A percentile compares a stretch with the other conserved stretches of the same genome.
phyloP scores from a whole-genome alignment of 106 monocot genomes.

The Dendrobium catenatum region DNA sequence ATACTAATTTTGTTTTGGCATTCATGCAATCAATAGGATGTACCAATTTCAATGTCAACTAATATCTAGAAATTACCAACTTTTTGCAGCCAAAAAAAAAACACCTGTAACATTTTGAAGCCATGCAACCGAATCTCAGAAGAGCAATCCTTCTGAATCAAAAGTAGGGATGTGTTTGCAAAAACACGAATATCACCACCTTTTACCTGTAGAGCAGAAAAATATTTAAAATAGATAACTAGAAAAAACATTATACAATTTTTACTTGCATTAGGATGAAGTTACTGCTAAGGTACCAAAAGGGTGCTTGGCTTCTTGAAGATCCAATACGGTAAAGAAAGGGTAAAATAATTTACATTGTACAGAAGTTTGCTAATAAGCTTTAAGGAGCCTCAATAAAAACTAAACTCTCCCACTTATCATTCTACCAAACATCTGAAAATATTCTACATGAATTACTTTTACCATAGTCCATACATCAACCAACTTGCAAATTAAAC shows the following conservation, averaged over 20 bases:
- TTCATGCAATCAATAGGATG: neutral
- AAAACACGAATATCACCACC: conserved; percentile 65
- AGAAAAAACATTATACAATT: neutral
- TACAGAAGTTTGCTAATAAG: neutral
- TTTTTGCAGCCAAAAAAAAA: neutral
- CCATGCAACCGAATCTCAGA: conserved; percentile 91
- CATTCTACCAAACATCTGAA: conserved; percentile 1
- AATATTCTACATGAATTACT: neutral
- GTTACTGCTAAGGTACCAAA: neutral
- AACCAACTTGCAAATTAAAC: neutral
- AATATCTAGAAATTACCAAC: neutral
- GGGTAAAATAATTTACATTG: neutral
- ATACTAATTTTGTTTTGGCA: neutral
- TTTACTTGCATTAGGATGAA: neutral
- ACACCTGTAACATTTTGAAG: conserved; percentile 91
- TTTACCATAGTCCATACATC: neutral
- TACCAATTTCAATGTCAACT: neutral
- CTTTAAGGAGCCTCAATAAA: neutral
- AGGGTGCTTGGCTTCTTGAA: neutral
- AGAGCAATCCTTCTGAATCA: conserved; percentile 69
- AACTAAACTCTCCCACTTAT: neutral
- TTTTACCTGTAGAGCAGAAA: conserved; percentile 52
- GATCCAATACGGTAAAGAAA: neutral
- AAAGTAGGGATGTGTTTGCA: conserved; percentile 63
- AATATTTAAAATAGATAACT: neutral